Base-by-base conservation (phyloP, 345 rosid species). In the Zanthoxylum bungeanum region DNA sequence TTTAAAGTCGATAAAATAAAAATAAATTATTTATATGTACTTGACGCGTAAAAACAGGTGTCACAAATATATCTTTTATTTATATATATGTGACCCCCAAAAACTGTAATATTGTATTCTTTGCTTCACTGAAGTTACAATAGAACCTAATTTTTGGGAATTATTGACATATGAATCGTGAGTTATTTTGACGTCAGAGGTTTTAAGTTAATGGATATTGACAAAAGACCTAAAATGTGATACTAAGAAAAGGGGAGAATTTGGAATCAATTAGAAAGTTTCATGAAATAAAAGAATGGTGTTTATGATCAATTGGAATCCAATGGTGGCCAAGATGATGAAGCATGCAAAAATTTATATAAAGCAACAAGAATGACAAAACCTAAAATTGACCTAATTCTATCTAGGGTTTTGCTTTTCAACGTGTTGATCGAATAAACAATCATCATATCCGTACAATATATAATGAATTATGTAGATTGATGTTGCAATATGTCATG, bases 341-440 rank as follows among this genome's bases (percentile, higher is more conserved):
- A 61, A 61, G 47, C 6, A 39, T 56, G 34, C 60, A 36, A 9
- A 10, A 53, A 9, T 1, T n/a, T n/a, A 42, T 3, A 42, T 42
- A 42, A 42, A 14, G 49, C 19, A 44, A 14, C 19, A 14, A 12
- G 9, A 7, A 27, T 14, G 60, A 52, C 71, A 51, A 33, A 66
- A 51, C 46, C 70, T 11, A 24, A 66, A 66, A 66, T 12, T n/a
- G 47, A 51, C 71, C 71, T 34, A 51, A 22, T 22, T 22, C 60
- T 21, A 8, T 19, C 61, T 6, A 2, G 47, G 42, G 19, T 36
- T 63, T 42, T 51, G 46, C 31, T 22, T 67, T 67, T 66, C 40
- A 21, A n/a, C n/a, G 68, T 46, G 44, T 25, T n/a, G 51, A 64
- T 64, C 55, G 68, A 46, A 31, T 64, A 25, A 8, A 5, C 8